Conservation (phyloP, 2,329 filamentous ascomycete genomes). For the Plenodomus lindquistii region DNA sequence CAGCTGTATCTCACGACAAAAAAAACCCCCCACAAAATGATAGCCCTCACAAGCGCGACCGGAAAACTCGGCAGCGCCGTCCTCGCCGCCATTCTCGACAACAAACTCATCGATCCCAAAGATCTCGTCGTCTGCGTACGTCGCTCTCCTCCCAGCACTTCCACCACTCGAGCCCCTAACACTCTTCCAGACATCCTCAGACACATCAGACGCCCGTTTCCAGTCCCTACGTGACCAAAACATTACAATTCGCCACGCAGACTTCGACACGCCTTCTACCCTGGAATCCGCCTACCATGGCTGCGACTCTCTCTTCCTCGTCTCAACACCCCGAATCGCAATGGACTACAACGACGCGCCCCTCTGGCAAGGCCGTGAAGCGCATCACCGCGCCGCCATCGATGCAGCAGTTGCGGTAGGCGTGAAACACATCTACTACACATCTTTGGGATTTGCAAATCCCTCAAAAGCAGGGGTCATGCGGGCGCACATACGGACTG, state of each 20-base stretch:
- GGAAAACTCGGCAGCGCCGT: slow-evolving; percentile 53
- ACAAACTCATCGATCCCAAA: slow-evolving; percentile 43
- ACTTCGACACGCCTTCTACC: slow-evolving; percentile 44
- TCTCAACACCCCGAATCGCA: slow-evolving; percentile 49
- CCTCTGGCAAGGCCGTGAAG: slow-evolving; percentile 48
- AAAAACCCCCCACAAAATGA: slow-evolving; percentile 13
- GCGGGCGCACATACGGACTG: slow-evolving; percentile 53
- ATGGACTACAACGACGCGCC: slow-evolving; percentile 51
- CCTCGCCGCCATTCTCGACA: slow-evolving; percentile 47
- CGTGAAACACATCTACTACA: slow-evolving; percentile 53
- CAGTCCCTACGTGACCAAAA: slow-evolving; percentile 32
- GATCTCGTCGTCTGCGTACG: slow-evolving; percentile 46
- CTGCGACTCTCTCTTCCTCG: slow-evolving; percentile 50
- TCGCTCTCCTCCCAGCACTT: background rate
- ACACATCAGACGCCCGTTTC: slow-evolving; percentile 25
- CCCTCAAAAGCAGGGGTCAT: slow-evolving; percentile 50
- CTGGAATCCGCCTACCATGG: slow-evolving; percentile 43
- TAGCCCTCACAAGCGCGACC: slow-evolving; percentile 51
- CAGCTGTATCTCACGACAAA: background rate
- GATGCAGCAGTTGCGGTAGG: slow-evolving; percentile 48
- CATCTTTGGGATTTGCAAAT: slow-evolving; percentile 48
- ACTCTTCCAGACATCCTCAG: slow-evolving; percentile 27
- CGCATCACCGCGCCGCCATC: slow-evolving; percentile 50
- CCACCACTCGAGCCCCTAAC: background rate
- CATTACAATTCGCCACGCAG: slow-evolving; percentile 43